Conservation (phyloP, 352 stramenopile genomes). For the Pythium phragmitis region DNA sequence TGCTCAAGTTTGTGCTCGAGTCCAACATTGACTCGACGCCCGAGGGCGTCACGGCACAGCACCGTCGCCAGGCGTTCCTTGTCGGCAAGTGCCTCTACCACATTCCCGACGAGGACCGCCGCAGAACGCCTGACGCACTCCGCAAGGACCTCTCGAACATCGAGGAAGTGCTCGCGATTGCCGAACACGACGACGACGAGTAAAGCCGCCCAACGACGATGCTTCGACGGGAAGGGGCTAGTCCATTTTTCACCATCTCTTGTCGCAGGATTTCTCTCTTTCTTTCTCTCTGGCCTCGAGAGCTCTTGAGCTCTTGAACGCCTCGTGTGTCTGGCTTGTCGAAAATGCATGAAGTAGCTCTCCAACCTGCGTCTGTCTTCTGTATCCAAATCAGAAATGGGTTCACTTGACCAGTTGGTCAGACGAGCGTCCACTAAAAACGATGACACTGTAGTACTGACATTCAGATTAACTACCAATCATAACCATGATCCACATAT, state of each 20-base stretch:
- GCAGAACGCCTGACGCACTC: conserved; percentile 17
- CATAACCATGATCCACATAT: neutral
- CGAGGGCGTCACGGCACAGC: conserved; percentile 68
- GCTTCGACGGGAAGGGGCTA: too few species aligned
- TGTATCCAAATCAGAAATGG: conserved; percentile 10
- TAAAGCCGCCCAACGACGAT: neutral
- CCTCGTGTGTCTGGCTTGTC: neutral
- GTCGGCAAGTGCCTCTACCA: conserved; percentile 86
- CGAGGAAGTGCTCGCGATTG: conserved; percentile 51
- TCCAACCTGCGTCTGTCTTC: neutral
- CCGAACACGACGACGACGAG: conserved; percentile 47
- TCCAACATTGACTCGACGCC: conserved; percentile 74
- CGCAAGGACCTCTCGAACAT: conserved; percentile 31
- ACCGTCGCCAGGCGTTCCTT: conserved; percentile 79
- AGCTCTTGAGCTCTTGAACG: neutral
- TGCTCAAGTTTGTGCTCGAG: conserved; percentile 82
- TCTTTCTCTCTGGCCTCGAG: neutral
- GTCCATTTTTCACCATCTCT: too few species aligned
- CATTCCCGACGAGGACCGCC: conserved; percentile 68
- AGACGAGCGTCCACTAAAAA: neutral
- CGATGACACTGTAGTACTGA: neutral
- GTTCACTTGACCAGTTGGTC: neutral
- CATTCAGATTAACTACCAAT: neutral
- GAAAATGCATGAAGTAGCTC: neutral
- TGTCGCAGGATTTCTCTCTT: neutral